phyloP scores from a whole-genome alignment of 805 yeast species.

The Wickerhamiella spandovensis region DNA sequence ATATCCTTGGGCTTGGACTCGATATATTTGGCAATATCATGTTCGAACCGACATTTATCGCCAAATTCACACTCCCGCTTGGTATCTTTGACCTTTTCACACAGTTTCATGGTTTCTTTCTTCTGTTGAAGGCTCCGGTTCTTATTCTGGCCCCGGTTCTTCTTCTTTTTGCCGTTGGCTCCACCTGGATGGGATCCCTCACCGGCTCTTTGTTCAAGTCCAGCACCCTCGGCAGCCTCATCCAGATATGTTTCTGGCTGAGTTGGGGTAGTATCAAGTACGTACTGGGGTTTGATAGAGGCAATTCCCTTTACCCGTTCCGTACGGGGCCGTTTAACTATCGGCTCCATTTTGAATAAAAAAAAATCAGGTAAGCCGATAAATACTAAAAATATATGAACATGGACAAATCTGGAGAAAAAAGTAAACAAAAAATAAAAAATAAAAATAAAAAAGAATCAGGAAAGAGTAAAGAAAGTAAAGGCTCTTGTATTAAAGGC shows the following conservation, averaged over 20 bases:
- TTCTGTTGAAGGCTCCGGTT: constrained; percentile 15
- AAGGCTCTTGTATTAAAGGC: too few relatives aligned
- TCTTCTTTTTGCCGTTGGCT: constrained; percentile 7
- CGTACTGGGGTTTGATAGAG: constrained; percentile 16
- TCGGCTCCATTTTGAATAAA: constrained; percentile 3
- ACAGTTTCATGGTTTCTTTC: constrained; percentile 14
- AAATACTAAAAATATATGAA: not conserved
- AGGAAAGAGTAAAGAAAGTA: too few relatives aligned
- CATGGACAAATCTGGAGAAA: not conserved
- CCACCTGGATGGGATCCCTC: constrained; percentile 9
- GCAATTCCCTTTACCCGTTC: constrained; percentile 20
- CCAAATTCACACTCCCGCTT: constrained; percentile 38
- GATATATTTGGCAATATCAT: constrained; percentile 56
- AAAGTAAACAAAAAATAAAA: too few relatives aligned
- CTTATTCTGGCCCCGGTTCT: constrained; percentile 20
- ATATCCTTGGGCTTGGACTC: constrained; percentile 56
- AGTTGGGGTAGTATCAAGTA: constrained; percentile 1
- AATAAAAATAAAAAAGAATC: too few relatives aligned
- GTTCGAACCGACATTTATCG: constrained; percentile 61
- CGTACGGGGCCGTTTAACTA: constrained; percentile 11
- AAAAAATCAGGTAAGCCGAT: not conserved
- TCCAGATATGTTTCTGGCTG: constrained; percentile 4
- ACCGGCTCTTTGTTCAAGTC: constrained; percentile 13
- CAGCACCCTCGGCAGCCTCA: constrained; percentile 10
- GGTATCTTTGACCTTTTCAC: constrained; percentile 12